Evolutionary conservation across 2,329 filamentous ascomycete genomes (phyloP), one percentile per base, ranked within the genome.

Genomic region (Microsporum ferrugineum): DNA sequence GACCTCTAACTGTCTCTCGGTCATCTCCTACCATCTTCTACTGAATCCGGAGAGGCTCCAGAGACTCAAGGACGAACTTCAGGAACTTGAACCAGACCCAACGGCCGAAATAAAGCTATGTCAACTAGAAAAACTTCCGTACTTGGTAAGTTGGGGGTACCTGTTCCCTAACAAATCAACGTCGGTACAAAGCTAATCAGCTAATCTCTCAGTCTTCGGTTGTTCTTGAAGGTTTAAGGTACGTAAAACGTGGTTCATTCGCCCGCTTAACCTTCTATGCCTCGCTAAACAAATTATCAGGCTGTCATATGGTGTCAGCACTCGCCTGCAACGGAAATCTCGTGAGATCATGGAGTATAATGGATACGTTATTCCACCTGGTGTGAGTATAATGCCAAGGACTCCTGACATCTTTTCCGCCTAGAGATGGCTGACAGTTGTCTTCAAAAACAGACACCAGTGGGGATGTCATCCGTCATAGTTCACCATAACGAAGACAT

Each of bases 1-100:
- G 0, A 75, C 71, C 1, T 68, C 68, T 0, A 67, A 71, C 36
- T 62, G 68, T 5, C 63, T 75, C 55, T 66, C 67, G 3, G 57
- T 64, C 14, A 62, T 57, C 2, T 58, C 53, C 4, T 65, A 57
- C 43, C 60, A 65, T 51, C 43, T 65, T n/a, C 59, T 64, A 12
- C 7, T n/a, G 6, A 62, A 64, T 29, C 62, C 62, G 6, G 47
- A 57, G 1, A 64, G 60, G 33, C 51, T 62, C 5, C 47, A 23
- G 10, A 43, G 57, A 8, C 57, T 65, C 31, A 55, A 51, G 29
- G 29, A 60, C 2, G 64, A 65, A 45, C 53, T 64, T 31, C 33
- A 23, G 5, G 27, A 34, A 2, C 5, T 60, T 5, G 56, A 62
- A 27, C 41, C 56, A 3, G 36, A 61, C 49, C 23, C 43, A 1